Conservation (phyloP, 2,329 filamentous ascomycete genomes). For the Trichoderma brevicompactum region DNA sequence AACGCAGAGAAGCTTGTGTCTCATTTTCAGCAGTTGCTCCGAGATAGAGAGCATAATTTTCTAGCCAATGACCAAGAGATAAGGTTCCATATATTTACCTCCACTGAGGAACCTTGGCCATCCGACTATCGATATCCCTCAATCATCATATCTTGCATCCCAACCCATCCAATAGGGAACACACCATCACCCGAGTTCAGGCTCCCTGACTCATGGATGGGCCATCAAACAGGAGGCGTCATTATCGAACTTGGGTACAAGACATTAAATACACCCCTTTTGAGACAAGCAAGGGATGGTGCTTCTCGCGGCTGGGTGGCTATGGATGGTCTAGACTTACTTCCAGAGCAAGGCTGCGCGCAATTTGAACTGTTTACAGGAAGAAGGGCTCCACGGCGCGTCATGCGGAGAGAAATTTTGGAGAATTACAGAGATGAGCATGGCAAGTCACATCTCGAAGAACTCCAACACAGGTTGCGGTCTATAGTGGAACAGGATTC, state of each 20-base stretch:
- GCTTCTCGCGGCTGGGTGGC: constrained; percentile 22
- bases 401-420: constrained; percentile 25
- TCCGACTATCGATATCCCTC: constrained; percentile 15
- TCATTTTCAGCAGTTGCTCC: constrained; percentile 11
- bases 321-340: constrained; percentile 18
- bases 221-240: constrained; percentile 16
- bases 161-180: constrained; percentile 21
- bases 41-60: neutral
- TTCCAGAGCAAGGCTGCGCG: constrained; percentile 21
- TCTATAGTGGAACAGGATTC: constrained; percentile 23
- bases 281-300: constrained; percentile 17
- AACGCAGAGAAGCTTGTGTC: constrained; percentile 15
- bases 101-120: constrained; percentile 12
- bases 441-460: constrained; percentile 19
- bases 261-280: constrained; percentile 19
- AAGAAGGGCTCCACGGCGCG: constrained; percentile 17
- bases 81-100: constrained; percentile 3
- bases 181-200: constrained; percentile 18
- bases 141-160: constrained; percentile 18
- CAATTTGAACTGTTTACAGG: constrained; percentile 24
- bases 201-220: constrained; percentile 15
- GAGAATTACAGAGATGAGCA: constrained; percentile 23
- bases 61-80: constrained; percentile 7
- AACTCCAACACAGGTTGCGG: constrained; percentile 21
- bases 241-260: constrained; percentile 22